Base-by-base conservation (phyloP, 2,329 filamentous ascomycete species). In the Truncatella angustata region DNA sequence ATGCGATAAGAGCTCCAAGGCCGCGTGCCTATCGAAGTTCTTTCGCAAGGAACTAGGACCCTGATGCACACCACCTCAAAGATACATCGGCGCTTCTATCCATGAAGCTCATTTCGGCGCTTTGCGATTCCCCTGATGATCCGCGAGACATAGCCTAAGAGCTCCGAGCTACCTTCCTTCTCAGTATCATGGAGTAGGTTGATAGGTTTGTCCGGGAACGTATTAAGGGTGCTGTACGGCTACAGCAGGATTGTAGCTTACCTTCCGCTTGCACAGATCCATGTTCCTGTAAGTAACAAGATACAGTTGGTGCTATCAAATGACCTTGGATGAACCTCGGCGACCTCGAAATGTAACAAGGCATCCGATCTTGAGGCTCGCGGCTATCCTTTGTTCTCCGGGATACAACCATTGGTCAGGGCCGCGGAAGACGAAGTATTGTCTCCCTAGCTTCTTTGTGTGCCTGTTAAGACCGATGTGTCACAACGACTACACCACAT, bases 1-100 rank as follows among this genome's bases (percentile, higher is more conserved):
- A 30, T 49, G 34, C 45, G 45, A 49, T 49, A 49, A 49, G 45
- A 20, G 24, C 23, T 37, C 20, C 32, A 37, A 26, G 23, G 11
- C 20, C 45, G 32, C 45, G 30, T 49, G 45, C 45, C 21, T 23
- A n/a, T 16, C 4, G 11, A 35, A n/a, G 30, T 20, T 49, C 20
- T 39, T 28, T 28, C n/a, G 18, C 20, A 24, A 26, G 4, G 20
- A 48, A 30, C 18, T 34, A 26, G n/a, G 43, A 46, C 43, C 43
- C 28, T 34, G 20, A 14, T 37, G 45, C 30, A 37, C 34, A 26
- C 30, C 18, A 37, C 32, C 14, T 35, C n/a, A 18, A 26, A 12
- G 16, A 37, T 23, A 12, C 18, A n/a, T 23, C 7, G 32, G 32
- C 34, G 34, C 45, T 49, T 14, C 45, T 35, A 37, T 49, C 45